These are phyloP conservation scores for Ogataea hybrid DNA, from an alignment of 1,139 yeast species.

Conservation along the genomic window DNA sequence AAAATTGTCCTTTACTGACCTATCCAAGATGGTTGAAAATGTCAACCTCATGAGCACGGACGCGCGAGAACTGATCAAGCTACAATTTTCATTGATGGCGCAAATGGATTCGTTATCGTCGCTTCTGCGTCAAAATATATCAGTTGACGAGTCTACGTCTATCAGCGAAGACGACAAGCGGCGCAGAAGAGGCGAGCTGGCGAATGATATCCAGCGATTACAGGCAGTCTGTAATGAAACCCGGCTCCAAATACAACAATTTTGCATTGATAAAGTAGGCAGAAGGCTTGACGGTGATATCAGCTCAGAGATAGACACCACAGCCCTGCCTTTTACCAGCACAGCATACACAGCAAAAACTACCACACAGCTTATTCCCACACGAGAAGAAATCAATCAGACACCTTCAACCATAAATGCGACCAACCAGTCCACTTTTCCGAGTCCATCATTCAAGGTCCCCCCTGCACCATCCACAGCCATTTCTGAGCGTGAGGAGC, in stretches of 20 bases:
- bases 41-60: neutral
- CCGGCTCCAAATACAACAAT: conserved; percentile 1
- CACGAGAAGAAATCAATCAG: conserved; percentile 3
- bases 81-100: conserved; percentile 30
- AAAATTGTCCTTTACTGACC: neutral
- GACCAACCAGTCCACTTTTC: neutral
- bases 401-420: conserved; percentile 4
- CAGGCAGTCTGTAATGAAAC: conserved; percentile 12
- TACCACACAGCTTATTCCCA: conserved; percentile 1
- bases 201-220: conserved; percentile 11
- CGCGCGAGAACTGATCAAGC: conserved; percentile 4
- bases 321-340: conserved; percentile 8
- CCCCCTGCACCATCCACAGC: conserved; percentile 14
- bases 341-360: neutral
- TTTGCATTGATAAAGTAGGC: neutral
- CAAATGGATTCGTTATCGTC: conserved; percentile 30
- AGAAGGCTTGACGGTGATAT: neutral
- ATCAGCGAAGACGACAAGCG: conserved; percentile 38
- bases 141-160: conserved; percentile 36
- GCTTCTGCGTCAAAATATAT: conserved; percentile 29
- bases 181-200: conserved; percentile 23
- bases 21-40: neutral
- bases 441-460: conserved; percentile 15
- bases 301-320: conserved; percentile 19
- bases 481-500: neutral